These are phyloP conservation scores for Gossypium longicalyx DNA, from an alignment of 345 rosid genomes.

Conservation along the genomic window DNA sequence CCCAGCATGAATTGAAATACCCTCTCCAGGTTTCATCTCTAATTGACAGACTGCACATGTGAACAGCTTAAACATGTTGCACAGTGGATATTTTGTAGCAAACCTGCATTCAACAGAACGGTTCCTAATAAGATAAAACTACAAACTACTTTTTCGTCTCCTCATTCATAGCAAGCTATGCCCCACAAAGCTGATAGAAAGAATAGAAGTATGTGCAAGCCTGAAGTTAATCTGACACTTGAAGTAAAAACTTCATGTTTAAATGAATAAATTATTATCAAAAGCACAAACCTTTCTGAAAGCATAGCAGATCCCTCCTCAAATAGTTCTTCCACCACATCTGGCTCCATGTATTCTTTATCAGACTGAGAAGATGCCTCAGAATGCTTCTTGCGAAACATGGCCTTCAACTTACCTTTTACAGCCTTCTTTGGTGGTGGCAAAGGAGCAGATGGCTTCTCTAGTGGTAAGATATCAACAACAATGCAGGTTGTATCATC, in stretches of 20 bases:
- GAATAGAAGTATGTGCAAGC: neutral
- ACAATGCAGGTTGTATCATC: slow-evolving; percentile 99
- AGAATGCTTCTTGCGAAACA: slow-evolving; percentile 70
- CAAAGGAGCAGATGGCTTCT: slow-evolving; percentile 67
- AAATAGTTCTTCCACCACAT: slow-evolving; percentile 79
- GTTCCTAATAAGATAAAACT: slow-evolving; percentile 14
- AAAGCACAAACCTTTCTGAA: slow-evolving; percentile 75
- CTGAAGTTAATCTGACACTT: neutral
- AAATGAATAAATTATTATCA: slow-evolving; percentile 21
- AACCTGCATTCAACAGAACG: slow-evolving; percentile 53
- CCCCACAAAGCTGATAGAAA: neutral
- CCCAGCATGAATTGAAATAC: slow-evolving; percentile 82
- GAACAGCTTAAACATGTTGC: slow-evolving; percentile 97
- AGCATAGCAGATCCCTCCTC: slow-evolving; percentile 99
- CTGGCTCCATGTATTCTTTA: slow-evolving; percentile 68
- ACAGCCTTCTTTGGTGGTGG: slow-evolving; percentile 71
- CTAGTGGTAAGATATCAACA: slow-evolving; percentile 73
- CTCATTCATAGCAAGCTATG: neutral
- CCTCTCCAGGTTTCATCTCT: slow-evolving; percentile 97
- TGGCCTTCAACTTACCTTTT: slow-evolving; percentile 78
- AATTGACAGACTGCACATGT: slow-evolving; percentile 98
- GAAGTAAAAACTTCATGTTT: neutral
- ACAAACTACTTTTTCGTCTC: neutral
- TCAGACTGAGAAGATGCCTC: slow-evolving; percentile 71
- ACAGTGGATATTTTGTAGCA: slow-evolving; percentile 85